A percentile compares a stretch with the other conserved stretches of the same genome.
Evolutionary conservation across 805 yeast genomes (phyloP).

Genomic region (Pichia heedii): DNA sequence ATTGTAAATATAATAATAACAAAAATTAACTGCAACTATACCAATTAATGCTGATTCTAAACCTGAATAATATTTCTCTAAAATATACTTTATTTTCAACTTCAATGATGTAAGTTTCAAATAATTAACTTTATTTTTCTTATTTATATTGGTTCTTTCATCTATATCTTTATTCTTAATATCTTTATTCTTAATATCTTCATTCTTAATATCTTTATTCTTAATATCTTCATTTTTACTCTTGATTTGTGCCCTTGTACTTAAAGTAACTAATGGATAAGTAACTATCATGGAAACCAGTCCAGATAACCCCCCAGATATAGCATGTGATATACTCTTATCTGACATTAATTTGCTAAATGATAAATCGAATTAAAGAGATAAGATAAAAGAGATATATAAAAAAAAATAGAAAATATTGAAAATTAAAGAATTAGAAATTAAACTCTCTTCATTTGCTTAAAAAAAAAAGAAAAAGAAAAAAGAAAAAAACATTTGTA

Average conservation of each 20-base stretch:
- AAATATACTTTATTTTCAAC: slow-evolving; percentile 16
- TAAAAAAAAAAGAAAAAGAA: too few relatives aligned
- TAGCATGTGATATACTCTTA: slow-evolving; percentile 62
- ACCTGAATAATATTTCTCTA: slow-evolving; percentile 69
- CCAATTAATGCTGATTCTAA: slow-evolving; percentile 83
- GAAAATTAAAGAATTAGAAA: too few relatives aligned
- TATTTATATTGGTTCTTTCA: background rate
- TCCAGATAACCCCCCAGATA: slow-evolving; percentile 93
- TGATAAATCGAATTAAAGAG: too few relatives aligned
- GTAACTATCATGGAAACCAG: slow-evolving; percentile 80
- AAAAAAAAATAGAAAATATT: too few relatives aligned
- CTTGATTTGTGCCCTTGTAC: slow-evolving; percentile 76
- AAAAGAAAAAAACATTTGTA: too few relatives aligned
- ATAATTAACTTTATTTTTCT: background rate
- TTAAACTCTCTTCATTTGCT: too few relatives aligned
- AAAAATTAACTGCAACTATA: slow-evolving; percentile 75
- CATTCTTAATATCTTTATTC: slow-evolving; percentile 3
- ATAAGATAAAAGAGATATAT: too few relatives aligned
- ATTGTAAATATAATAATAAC: slow-evolving; percentile 88
- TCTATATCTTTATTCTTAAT: slow-evolving; percentile 13
- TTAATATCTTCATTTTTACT: slow-evolving; percentile 12
- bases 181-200: slow-evolving; percentile 4
- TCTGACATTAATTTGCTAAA: slow-evolving; percentile 22
- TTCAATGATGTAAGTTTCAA: background rate
- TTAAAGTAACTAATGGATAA: slow-evolving; percentile 79